Conservation (phyloP, 768 basidiomycete species). For the Kwoniella heveanensis region DNA sequence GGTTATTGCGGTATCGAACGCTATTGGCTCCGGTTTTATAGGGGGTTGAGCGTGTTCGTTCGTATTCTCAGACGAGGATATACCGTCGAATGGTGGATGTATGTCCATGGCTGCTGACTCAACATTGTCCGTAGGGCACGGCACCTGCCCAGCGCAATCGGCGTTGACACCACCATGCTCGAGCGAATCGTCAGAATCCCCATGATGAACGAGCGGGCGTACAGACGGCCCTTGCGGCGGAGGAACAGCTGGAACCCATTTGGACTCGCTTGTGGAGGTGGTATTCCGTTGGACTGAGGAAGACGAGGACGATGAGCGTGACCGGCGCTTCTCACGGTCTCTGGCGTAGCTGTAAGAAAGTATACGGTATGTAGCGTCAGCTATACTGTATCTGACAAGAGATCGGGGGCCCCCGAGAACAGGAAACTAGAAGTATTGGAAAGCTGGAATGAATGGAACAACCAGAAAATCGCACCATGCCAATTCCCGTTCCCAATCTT, state of each 20-base stretch:
- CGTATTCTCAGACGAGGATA: background rate
- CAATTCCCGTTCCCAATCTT: conserved; percentile 22
- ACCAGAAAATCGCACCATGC: conserved; percentile 8
- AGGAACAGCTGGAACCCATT: conserved; percentile 6
- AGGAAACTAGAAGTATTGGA: no score
- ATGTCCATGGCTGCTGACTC: conserved; percentile 1
- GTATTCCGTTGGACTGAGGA: background rate
- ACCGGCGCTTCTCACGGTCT: conserved; percentile 16
- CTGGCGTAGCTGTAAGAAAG: conserved; percentile 12
- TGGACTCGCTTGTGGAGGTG: background rate
- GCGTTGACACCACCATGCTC: conserved; percentile 2
- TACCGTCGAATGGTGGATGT: background rate
- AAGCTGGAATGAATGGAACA: background rate
- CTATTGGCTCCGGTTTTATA: background rate
- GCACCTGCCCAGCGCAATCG: background rate
- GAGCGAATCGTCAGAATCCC: conserved; percentile 21
- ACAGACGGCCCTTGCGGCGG: background rate
- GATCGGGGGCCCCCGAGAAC: no score
- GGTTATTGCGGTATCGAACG: conserved; percentile 17
- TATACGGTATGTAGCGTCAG: background rate
- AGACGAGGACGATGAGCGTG: background rate
- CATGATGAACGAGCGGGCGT: conserved; percentile 23
- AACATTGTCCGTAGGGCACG: background rate
- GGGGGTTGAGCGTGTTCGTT: background rate
- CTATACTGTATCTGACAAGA: no score